Conservation (phyloP, 805 yeast species). For the Nakazawaea ishiwadae region DNA sequence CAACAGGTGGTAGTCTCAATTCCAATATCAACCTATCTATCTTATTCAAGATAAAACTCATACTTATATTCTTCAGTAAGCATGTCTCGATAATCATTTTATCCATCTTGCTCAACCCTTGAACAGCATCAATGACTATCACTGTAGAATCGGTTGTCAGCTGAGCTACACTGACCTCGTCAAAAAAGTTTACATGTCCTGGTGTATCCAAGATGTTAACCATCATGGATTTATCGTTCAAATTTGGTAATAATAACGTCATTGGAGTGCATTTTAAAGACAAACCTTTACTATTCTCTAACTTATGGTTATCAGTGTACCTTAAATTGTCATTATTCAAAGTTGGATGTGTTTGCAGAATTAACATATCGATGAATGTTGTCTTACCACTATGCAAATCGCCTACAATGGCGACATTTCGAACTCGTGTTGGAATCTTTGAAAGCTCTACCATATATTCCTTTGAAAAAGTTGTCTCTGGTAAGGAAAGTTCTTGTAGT, state of each 20-base stretch:
- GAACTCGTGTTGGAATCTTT: slow-evolving; percentile 53
- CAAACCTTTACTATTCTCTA: slow-evolving; percentile 69
- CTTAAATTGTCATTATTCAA: slow-evolving; percentile 41
- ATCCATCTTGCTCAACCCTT: slow-evolving; percentile 66
- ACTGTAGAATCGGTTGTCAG: slow-evolving; percentile 61
- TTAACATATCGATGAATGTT: slow-evolving; percentile 62
- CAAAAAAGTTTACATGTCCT: slow-evolving; percentile 83
- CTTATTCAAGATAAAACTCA: slow-evolving; percentile 70
- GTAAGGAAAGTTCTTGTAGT: slow-evolving; percentile 50
- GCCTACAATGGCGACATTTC: slow-evolving; percentile 81
- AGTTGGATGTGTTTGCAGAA: slow-evolving; percentile 54
- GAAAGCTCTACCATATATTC: slow-evolving; percentile 38
- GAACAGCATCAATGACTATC: slow-evolving; percentile 78
- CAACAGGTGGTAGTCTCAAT: slow-evolving; percentile 66
- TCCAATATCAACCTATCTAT: slow-evolving; percentile 84
- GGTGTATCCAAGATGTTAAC: slow-evolving; percentile 80
- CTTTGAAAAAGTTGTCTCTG: slow-evolving; percentile 56
- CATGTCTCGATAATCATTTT: slow-evolving; percentile 50
- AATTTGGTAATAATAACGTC: slow-evolving; percentile 52
- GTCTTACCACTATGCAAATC: slow-evolving; percentile 85
- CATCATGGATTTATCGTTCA: slow-evolving; percentile 46
- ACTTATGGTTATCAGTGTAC: slow-evolving; percentile 65
- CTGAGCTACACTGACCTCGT: slow-evolving; percentile 60
- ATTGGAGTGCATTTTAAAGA: slow-evolving; percentile 62
- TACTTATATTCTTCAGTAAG: slow-evolving; percentile 41